phyloP scores from a whole-genome alignment of 1,139 yeast species.

The Hemisphaericaspora lyxosophila region DNA sequence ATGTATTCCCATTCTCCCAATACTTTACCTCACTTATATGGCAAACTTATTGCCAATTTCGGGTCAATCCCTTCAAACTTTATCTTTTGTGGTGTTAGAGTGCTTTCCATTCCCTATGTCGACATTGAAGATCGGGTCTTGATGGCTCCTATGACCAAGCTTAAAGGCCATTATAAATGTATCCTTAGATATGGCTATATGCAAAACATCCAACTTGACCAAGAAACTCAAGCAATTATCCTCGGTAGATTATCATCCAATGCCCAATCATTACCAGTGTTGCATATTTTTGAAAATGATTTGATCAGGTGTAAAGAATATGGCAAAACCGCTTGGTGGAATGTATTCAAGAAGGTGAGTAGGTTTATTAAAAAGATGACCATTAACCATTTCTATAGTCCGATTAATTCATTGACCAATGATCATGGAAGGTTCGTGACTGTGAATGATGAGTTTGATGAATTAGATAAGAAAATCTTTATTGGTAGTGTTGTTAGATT shows the following conservation, averaged over 20 bases:
- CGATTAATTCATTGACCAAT: constrained; percentile 29
- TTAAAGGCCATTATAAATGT: constrained; percentile 48
- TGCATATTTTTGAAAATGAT: constrained; percentile 42
- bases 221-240: constrained; percentile 25
- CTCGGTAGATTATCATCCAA: constrained; percentile 24
- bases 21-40: constrained; percentile 43
- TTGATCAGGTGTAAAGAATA: constrained; percentile 27
- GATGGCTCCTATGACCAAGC: constrained; percentile 34
- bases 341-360: constrained; percentile 16
- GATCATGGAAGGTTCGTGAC: constrained; percentile 24
- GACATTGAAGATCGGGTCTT: constrained; percentile 37
- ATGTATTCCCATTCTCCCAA: constrained; percentile 35
- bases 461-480: constrained; percentile 24
- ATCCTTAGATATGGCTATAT: constrained; percentile 47
- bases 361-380: constrained; percentile 21
- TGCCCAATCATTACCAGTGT: constrained; percentile 17
- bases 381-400: constrained; percentile 30
- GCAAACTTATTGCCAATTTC: constrained; percentile 34
- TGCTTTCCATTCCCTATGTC: constrained; percentile 42
- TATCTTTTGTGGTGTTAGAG: constrained; percentile 41
- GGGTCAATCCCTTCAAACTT: constrained; percentile 43
- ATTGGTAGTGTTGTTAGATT: constrained; percentile 29
- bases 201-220: constrained; percentile 36
- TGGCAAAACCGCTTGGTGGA: constrained; percentile 20
- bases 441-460: constrained; percentile 24